A percentile compares a stretch with the other conserved stretches of the same genome.
These are phyloP conservation scores for Haberlea rhodopensis DNA, from an alignment of 257 asterid species.

Conservation along the genomic window DNA sequence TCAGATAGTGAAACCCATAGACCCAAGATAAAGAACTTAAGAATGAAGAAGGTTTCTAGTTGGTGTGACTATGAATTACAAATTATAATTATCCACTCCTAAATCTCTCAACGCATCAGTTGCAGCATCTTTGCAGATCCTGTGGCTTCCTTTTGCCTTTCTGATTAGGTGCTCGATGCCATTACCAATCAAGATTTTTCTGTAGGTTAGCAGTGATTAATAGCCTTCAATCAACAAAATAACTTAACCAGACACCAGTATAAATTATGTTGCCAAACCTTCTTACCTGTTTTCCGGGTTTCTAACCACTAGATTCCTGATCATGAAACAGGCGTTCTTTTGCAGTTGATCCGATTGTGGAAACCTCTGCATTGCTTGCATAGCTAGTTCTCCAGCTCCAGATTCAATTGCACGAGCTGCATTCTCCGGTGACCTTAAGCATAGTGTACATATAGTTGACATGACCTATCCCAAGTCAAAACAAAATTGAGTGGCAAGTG, in stretches of 20 bases:
- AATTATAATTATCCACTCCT: conserved; percentile 72
- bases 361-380: conserved; percentile 70
- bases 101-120: conserved; percentile 84
- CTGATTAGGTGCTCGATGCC: neutral
- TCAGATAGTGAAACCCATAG: neutral
- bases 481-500: conserved; percentile 10
- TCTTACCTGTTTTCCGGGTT: conserved; percentile 78
- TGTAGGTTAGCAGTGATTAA: neutral
- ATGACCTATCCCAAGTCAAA: too few species aligned
- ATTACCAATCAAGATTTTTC: neutral
- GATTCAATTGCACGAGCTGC: conserved; percentile 82
- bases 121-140: conserved; percentile 82
- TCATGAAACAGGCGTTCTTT: conserved; percentile 73
- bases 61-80: conserved; percentile 42
- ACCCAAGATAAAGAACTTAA: neutral
- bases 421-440: conserved; percentile 79
- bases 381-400: conserved; percentile 91
- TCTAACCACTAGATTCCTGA: conserved; percentile 79
- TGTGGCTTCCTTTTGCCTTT: conserved; percentile 60
- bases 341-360: conserved; percentile 81
- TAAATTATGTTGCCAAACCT: neutral
- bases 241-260: too few species aligned
- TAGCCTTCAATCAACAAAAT: neutral
- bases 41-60: neutral
- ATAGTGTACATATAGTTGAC: conserved; percentile 61